Conservation (phyloP, 495 filamentous ascomycete genomes). For the Penicillium bialowiezense region DNA sequence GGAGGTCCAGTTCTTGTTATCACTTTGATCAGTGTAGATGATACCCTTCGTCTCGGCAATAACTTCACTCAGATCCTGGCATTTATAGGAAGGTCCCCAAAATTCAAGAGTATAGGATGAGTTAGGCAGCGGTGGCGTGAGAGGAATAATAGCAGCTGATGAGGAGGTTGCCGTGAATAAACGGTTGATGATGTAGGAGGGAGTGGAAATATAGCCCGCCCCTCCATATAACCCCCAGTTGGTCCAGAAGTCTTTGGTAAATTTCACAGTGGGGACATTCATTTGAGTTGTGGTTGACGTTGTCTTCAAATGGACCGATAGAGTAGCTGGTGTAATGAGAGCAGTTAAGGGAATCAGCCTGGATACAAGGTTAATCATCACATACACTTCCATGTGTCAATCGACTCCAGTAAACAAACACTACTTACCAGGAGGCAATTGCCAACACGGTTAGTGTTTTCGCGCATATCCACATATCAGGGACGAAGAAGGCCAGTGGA, state of each 20-base stretch:
- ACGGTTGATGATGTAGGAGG: not conserved
- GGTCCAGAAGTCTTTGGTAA: not conserved
- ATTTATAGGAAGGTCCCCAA: conserved; percentile 6
- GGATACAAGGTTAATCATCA: not conserved
- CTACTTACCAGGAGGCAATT: conserved; percentile 3
- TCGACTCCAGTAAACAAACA: not conserved
- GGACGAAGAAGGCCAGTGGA: not conserved
- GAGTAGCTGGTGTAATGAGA: not conserved
- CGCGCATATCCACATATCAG: not conserved
- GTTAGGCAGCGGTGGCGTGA: not conserved
- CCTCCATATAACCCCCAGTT: not conserved
- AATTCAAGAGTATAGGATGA: conserved; percentile 6
- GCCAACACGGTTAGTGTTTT: conserved; percentile 1
- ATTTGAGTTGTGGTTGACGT: not conserved
- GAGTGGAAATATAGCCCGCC: not conserved
- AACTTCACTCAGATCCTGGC: conserved; percentile 1
- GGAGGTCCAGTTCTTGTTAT: not conserved
- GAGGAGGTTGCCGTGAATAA: not conserved
- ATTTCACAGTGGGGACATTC: conserved; percentile 2
- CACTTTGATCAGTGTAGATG: not conserved
- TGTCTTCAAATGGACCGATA: not conserved
- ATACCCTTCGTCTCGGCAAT: conserved; percentile 1
- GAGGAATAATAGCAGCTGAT: not conserved
- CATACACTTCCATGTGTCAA: too few relatives aligned
- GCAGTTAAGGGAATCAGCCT: conserved; percentile 3